Base-by-base conservation (phyloP, 129 eudicot species). In the Pittosporum tobira region DNA sequence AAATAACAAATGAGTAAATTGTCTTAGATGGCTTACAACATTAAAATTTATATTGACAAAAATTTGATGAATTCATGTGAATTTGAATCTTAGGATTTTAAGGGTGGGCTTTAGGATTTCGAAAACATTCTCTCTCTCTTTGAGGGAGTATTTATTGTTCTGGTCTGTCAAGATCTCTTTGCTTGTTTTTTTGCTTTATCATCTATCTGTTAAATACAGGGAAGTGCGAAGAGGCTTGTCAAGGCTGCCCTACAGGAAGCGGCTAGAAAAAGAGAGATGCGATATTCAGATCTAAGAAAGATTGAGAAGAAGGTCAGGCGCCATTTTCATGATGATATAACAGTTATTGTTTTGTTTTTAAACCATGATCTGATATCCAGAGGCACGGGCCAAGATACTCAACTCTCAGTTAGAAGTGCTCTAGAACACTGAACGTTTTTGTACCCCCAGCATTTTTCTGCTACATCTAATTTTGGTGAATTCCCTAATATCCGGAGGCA, bases 201-300 rank as follows among this genome's bases (percentile, higher is more conserved):
- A 22, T 48, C 1, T 30, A 1, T 48, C 51, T 59, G n/a, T 13
- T 25, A 26, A n/a, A 24, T 51, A 28, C 79, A 82, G 88, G 88
- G 88, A 64, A 77, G 75, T 63, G 88, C 88, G 5, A 82, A 78
- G 73, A 71, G 79, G 78, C 81, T 82, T 26, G 79, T 82, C 58
- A 82, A 82, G 62, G 84, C 88, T 28, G 88, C 84, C 1, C 76
- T 82, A 3, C 84, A 82, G 3, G 88, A 74, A 68, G 88, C 88
- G 2, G 88, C 88, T 24, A 82, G 73, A 58, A 82, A 82, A 57
- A 42, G 88, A 59, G 88, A 82, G 59, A 74, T 82, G 81, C 64
- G 88, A 60, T 82, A 82, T 48, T 77, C 84, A 21, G 88, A 82
- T 82, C 81, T 82, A 12, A 52, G 74, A 15, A 82, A 61, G 70